Percentiles rank a stretch among this genome's conserved stretches.
Evolutionary conservation across 2,329 filamentous ascomycete species (phyloP).

Genomic region (Sporothrix humicola): DNA sequence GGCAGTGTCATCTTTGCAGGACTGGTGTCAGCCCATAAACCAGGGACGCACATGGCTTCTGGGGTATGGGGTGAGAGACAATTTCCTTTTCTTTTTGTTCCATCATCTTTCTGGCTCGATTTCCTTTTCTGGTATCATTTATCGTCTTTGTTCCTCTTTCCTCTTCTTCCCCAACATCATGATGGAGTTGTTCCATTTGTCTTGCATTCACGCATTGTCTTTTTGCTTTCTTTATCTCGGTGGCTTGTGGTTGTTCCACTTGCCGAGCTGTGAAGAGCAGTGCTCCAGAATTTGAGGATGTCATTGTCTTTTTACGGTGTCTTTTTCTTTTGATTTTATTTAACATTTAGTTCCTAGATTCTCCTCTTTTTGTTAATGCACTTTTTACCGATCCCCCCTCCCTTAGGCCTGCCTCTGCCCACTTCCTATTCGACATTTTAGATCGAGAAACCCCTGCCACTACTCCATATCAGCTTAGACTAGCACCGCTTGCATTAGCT

Average conservation of each 20-base stretch:
- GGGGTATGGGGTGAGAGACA: neutral
- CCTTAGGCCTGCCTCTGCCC: neutral
- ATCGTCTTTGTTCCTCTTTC: neutral
- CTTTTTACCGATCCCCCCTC: neutral
- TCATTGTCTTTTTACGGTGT: neutral
- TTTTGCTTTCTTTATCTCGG: neutral
- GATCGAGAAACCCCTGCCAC: constrained; percentile 15
- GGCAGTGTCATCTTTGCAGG: neutral
- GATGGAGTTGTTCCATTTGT: neutral
- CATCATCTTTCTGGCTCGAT: neutral
- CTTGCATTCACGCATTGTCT: neutral
- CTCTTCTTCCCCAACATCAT: neutral
- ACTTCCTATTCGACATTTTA: constrained; percentile 1
- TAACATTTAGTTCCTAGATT: neutral
- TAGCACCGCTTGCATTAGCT: constrained; percentile 6
- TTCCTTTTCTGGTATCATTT: neutral
- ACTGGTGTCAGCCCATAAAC: neutral
- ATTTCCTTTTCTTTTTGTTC: neutral
- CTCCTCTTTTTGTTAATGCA: neutral
- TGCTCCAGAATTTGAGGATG: neutral
- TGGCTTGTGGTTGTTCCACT: constrained; percentile 6
- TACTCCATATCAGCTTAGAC: constrained; percentile 24
- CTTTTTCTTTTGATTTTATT: neutral
- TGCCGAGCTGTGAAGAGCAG: neutral
- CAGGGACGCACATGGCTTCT: constrained; percentile 20